A percentile compares a stretch with the other conserved stretches of the same genome.
phyloP scores from a whole-genome alignment of 345 rosid genomes.

The Euphorbia pulcherrima region DNA sequence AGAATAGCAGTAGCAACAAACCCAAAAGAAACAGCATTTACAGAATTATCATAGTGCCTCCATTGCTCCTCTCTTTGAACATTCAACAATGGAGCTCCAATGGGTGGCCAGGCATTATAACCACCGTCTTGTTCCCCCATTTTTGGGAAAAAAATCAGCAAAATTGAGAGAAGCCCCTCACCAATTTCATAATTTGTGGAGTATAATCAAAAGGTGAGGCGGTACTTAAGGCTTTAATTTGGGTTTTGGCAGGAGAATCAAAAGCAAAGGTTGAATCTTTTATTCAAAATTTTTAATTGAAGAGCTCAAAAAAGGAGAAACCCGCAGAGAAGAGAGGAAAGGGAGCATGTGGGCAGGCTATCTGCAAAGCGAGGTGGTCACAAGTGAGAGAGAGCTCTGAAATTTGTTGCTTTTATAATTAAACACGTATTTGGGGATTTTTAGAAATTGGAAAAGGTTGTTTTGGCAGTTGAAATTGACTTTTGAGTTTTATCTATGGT shows the following conservation, averaged over 20 bases:
- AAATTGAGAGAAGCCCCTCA: background rate
- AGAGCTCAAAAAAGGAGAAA: constrained; percentile 19
- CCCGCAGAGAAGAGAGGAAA: background rate
- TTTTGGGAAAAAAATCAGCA: background rate
- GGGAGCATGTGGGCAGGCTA: constrained; percentile 21
- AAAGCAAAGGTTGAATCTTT: constrained; percentile 13
- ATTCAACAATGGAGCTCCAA: constrained; percentile 57
- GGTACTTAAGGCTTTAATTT: constrained; percentile 22
- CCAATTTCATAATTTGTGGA: background rate
- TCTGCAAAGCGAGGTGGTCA: constrained; percentile 19
- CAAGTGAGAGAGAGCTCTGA: constrained; percentile 24
- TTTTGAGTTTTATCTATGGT: constrained; percentile 4
- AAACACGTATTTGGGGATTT: background rate
- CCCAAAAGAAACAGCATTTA: constrained; percentile 82
- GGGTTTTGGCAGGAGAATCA: no score
- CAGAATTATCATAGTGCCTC: constrained; percentile 64
- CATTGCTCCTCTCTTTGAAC: constrained; percentile 52
- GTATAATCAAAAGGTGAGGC: constrained; percentile 22
- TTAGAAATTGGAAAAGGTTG: constrained; percentile 3
- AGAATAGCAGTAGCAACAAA: constrained; percentile 82
- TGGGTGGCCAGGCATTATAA: constrained; percentile 50
- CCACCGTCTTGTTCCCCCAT: constrained; percentile 29
- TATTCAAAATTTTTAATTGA: background rate
- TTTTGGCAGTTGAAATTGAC: constrained; percentile 27
- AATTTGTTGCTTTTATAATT: constrained; percentile 30